Evolutionary conservation across 768 basidiomycete species (phyloP).

Genomic region (Trametes cubensis): DNA sequence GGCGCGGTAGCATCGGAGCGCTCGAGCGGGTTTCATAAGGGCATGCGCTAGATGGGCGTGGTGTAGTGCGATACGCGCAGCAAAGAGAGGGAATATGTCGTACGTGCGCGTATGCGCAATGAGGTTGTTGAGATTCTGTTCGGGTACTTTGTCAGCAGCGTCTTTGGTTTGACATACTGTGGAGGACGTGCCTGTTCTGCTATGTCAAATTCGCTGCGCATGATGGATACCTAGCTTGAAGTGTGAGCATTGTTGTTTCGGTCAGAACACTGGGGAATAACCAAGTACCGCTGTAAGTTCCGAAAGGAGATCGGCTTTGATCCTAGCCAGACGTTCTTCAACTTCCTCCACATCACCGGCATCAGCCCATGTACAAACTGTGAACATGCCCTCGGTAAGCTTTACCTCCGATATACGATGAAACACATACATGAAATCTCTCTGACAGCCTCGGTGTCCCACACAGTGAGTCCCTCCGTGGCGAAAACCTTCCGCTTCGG

Average conservation of each 20-base stretch:
- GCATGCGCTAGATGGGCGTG: slow-evolving; percentile 79
- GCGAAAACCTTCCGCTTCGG: slow-evolving; percentile 76
- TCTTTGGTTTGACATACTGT: not conserved
- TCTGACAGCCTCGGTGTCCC: slow-evolving; percentile 50
- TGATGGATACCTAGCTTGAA: slow-evolving; percentile 55
- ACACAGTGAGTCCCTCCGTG: slow-evolving; percentile 55
- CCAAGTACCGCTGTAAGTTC: slow-evolving; percentile 66
- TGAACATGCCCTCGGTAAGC: not conserved
- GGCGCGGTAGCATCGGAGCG: slow-evolving; percentile 63
- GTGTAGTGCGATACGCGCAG: slow-evolving; percentile 65
- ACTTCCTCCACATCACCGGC: slow-evolving; percentile 51
- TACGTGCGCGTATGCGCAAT: slow-evolving; percentile 66
- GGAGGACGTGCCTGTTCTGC: slow-evolving; percentile 55
- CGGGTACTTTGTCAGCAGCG: not conserved
- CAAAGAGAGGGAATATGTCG: slow-evolving; percentile 56
- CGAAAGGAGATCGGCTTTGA: slow-evolving; percentile 72
- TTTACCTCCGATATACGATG: not conserved
- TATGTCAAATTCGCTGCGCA: slow-evolving; percentile 67
- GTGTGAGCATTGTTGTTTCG: not conserved
- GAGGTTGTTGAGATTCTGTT: slow-evolving; percentile 46
- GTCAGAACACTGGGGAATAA: not conserved
- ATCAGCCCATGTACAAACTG: slow-evolving; percentile 62
- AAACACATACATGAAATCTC: slow-evolving; percentile 43
- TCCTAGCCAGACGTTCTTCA: slow-evolving; percentile 52
- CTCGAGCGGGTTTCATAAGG: slow-evolving; percentile 52